These are phyloP conservation scores for Didymosphaeria variabile DNA, from an alignment of 2,329 filamentous ascomycete genomes.

Conservation along the genomic window DNA sequence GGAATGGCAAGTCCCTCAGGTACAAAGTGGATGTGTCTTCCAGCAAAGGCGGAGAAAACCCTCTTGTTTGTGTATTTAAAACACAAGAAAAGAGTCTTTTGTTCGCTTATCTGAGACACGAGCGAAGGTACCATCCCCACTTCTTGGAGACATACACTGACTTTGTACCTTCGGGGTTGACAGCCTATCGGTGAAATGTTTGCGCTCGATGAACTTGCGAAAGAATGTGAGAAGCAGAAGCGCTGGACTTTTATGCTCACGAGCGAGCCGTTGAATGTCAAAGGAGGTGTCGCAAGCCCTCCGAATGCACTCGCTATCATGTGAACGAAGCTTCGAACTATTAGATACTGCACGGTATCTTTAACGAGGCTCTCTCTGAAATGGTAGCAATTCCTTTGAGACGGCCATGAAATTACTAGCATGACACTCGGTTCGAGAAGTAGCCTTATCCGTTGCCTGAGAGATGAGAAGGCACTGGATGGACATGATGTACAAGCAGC, in stretches of 20 bases:
- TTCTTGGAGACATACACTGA: too few species aligned
- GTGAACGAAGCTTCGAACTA: slow-evolving; percentile 15
- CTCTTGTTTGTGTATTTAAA: too few species aligned
- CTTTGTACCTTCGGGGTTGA: too few species aligned
- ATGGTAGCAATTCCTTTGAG: not conserved
- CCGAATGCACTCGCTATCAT: slow-evolving; percentile 46
- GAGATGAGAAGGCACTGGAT: too few species aligned
- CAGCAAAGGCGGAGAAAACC: too few species aligned
- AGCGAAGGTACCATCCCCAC: too few species aligned
- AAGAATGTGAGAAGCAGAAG: slow-evolving; percentile 46
- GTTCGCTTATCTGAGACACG: too few species aligned
- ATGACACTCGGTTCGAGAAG: too few species aligned
- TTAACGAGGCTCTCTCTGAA: not conserved
- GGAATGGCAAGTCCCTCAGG: slow-evolving; percentile 39
- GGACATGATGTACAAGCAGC: not conserved
- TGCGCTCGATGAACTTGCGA: slow-evolving; percentile 53
- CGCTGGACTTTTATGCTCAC: slow-evolving; percentile 56
- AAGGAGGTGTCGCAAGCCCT: slow-evolving; percentile 46
- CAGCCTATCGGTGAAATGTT: slow-evolving; percentile 57
- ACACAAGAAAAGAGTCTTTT: too few species aligned
- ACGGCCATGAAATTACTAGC: not conserved
- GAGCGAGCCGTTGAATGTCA: slow-evolving; percentile 54
- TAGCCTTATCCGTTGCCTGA: not conserved
- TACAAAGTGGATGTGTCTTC: too few species aligned
- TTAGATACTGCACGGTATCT: slow-evolving; percentile 3